A percentile compares a stretch with the other conserved stretches of the same genome.
Evolutionary conservation across 495 filamentous ascomycete genomes (phyloP).

Genomic region (Tuber melanosporum): DNA sequence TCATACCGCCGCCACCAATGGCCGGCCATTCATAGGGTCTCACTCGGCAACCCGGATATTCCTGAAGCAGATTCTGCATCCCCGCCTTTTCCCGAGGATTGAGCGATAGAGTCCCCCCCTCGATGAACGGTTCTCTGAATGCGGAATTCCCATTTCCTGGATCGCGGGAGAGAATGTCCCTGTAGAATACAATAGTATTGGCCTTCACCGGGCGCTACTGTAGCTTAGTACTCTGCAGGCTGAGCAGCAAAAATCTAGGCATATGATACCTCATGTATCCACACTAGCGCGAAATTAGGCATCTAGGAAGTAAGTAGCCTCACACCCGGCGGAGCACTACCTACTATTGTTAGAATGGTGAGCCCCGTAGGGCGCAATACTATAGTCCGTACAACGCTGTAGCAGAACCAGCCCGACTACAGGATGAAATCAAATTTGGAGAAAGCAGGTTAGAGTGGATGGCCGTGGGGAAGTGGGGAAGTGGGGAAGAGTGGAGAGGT

Average conservation of each 20-base stretch:
- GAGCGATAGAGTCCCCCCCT: background rate
- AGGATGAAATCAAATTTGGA: background rate
- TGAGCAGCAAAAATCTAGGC: background rate
- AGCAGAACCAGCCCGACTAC: background rate
- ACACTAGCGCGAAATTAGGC: background rate
- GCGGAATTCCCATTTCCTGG: background rate
- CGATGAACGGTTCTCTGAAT: background rate
- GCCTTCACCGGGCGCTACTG: background rate
- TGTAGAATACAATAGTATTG: background rate
- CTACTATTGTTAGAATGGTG: background rate
- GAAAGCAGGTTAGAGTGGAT: background rate
- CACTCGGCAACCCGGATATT: background rate
- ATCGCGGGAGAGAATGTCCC: background rate
- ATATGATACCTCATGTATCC: background rate
- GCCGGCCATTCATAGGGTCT: background rate
- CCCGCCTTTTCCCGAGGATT: background rate
- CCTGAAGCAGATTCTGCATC: too few species aligned
- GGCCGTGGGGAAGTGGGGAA: background rate
- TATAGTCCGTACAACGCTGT: too few species aligned
- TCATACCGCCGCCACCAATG: background rate
- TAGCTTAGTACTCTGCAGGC: background rate
- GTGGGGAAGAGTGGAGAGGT: background rate
- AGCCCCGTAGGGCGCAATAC: background rate
- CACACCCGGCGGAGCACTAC: background rate
- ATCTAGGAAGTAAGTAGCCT: background rate